Percentiles rank a stretch among this genome's conserved stretches.
Evolutionary conservation across 139 green algal species (phyloP).

Genomic region (Micromonas pusilla): DNA sequence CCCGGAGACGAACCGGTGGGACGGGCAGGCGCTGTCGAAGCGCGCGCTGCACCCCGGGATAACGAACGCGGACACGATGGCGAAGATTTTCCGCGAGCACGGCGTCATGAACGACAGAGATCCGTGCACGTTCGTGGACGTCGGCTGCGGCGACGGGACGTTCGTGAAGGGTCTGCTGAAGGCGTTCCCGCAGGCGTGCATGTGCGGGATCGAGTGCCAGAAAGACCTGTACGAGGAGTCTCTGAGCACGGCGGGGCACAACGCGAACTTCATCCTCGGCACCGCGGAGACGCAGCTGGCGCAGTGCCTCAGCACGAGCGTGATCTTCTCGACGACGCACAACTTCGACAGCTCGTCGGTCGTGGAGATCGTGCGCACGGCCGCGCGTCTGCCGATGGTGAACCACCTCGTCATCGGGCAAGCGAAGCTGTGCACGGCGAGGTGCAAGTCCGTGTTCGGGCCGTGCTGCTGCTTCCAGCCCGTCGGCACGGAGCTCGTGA

Average conservation of each 20-base stretch:
- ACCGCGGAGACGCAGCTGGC: not conserved
- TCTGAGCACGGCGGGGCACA: not conserved
- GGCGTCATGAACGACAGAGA: conserved; percentile 5
- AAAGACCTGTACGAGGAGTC: not conserved
- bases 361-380: not conserved
- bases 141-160: not conserved
- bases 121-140: conserved; percentile 1
- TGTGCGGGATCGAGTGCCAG: conserved; percentile 12
- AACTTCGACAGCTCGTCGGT: conserved; percentile 5
- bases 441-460: not conserved
- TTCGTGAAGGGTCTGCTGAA: conserved; percentile 6
- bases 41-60: conserved; percentile 1
- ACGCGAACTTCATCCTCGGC: not conserved
- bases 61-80: not conserved
- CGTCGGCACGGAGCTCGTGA: not conserved
- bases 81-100: conserved; percentile 5
- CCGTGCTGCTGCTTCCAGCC: conserved; percentile 8
- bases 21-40: not conserved
- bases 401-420: conserved; percentile 3
- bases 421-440: not conserved
- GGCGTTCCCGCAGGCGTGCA: not conserved
- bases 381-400: not conserved
- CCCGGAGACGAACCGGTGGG: too few relatives aligned
- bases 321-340: conserved; percentile 6
- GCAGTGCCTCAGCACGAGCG: not conserved